These are phyloP conservation scores for Alternaria arbusti DNA, from an alignment of 2,329 filamentous ascomycete species.

Conservation along the genomic window DNA sequence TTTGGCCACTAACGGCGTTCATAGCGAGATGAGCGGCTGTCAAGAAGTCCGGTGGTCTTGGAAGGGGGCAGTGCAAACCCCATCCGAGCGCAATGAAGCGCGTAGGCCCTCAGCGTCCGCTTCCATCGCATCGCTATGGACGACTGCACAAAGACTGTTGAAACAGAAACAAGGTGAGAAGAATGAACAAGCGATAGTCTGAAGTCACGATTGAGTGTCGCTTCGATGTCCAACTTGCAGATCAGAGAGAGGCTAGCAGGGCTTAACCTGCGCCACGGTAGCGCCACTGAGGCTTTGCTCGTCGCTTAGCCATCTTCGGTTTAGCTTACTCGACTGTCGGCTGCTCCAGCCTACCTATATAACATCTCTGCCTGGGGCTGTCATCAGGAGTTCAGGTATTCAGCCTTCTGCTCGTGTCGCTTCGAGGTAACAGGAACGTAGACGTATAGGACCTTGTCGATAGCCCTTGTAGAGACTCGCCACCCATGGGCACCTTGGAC, in stretches of 20 bases:
- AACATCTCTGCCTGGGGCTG: not conserved
- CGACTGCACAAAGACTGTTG: not conserved
- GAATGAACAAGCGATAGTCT: not conserved
- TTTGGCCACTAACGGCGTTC: slow-evolving; percentile 5
- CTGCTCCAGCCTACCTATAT: not conserved
- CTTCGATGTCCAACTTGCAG: not conserved
- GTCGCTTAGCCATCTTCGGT: not conserved
- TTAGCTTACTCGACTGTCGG: not conserved
- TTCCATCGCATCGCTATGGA: not conserved
- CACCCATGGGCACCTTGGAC: not conserved
- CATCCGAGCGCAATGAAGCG: slow-evolving; percentile 4
- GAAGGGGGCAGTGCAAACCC: slow-evolving; percentile 20
- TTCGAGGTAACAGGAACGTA: not conserved
- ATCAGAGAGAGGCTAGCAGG: slow-evolving; percentile 1
- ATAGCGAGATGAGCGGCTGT: slow-evolving; percentile 11
- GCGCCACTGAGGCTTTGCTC: slow-evolving; percentile 1
- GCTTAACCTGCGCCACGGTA: not conserved
- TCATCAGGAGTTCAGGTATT: not conserved
- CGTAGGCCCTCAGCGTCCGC: slow-evolving; percentile 2
- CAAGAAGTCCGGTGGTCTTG: slow-evolving; percentile 14
- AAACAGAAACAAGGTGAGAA: not conserved
- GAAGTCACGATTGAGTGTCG: not conserved
- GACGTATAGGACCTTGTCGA: not conserved
- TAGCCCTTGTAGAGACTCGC: not conserved
- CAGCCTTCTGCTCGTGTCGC: not conserved